Percentiles rank a stretch among this genome's conserved stretches.
phyloP scores from a whole-genome alignment of 306 rosid genomes.

The Purshia tridentata region DNA sequence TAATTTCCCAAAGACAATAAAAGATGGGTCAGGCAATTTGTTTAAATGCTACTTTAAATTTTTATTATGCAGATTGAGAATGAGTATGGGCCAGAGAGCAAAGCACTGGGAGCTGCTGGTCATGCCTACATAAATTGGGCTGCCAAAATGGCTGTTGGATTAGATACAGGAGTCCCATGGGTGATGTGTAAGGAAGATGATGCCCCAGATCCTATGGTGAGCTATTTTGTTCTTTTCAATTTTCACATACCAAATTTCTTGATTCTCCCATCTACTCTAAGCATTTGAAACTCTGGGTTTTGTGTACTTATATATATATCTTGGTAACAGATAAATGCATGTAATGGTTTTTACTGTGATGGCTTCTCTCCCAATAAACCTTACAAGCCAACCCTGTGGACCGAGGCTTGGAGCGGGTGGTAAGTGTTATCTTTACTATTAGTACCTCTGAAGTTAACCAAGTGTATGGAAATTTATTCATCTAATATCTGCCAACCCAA shows the following conservation, averaged over 20 bases:
- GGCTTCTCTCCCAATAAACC: conserved; percentile 87
- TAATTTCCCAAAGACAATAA: not conserved
- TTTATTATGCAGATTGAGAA: conserved; percentile 71
- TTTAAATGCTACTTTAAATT: not conserved
- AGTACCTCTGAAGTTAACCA: conserved; percentile 3
- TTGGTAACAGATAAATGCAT: conserved; percentile 72
- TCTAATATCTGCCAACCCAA: conserved; percentile 17
- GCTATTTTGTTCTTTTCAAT: conserved; percentile 1
- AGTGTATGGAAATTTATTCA: conserved; percentile 13
- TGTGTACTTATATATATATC: conserved; percentile 8
- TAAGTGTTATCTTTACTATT: conserved; percentile 26
- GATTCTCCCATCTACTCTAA: not conserved
- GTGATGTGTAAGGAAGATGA: conserved; percentile 99
- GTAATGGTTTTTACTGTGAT: conserved; percentile 94
- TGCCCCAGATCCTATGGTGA: conserved; percentile 96
- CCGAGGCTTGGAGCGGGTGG: conserved; percentile 99
- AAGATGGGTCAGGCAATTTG: not conserved
- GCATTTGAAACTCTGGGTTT: conserved; percentile 9
- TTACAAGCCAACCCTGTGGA: conserved; percentile 89
- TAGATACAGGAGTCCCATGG: conserved; percentile 93
- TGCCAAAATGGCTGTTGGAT: conserved; percentile 88
- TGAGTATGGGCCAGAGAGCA: conserved; percentile 73
- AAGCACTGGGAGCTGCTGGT: conserved; percentile 68
- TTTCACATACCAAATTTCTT: not conserved
- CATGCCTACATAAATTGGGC: conserved; percentile 83